These are phyloP conservation scores for Dioscorea cayenensis DNA, from an alignment of 116 monocot genomes.

Conservation along the genomic window DNA sequence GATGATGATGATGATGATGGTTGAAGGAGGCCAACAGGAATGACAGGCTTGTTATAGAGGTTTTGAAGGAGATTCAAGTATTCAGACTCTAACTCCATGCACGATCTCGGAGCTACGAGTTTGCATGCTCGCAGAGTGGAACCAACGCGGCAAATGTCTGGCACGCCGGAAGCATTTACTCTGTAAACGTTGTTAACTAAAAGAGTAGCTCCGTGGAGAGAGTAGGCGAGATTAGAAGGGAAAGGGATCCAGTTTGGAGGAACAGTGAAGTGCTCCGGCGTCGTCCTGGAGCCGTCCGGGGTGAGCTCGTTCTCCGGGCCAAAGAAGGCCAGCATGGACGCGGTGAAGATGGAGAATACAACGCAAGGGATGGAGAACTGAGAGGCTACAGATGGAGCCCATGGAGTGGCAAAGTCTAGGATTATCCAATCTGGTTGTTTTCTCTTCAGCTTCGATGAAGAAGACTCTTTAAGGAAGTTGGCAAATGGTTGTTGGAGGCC, in stretches of 20 bases:
- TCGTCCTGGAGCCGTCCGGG: not conserved
- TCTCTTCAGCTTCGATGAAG: too few relatives aligned
- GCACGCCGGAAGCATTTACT: conserved; percentile 10
- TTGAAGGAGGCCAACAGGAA: conserved; percentile 18
- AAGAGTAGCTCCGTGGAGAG: not conserved
- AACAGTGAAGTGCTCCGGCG: conserved; percentile 8
- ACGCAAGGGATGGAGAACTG: conserved; percentile 8
- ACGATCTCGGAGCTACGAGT: conserved; percentile 14
- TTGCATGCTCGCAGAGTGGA: conserved; percentile 5
- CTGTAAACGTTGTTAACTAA: not conserved
- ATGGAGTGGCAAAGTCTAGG: conserved; percentile 21
- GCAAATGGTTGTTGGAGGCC: conserved; percentile 11
- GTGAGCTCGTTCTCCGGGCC: conserved; percentile 8
- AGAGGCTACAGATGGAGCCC: conserved; percentile 12
- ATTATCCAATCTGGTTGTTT: conserved; percentile 33
- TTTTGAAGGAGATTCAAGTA: conserved; percentile 5
- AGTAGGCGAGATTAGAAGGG: conserved; percentile 18
- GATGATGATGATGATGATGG: conserved; percentile 1
- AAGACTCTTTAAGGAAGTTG: not conserved
- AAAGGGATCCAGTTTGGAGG: conserved; percentile 28
- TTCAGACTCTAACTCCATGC: conserved; percentile 21
- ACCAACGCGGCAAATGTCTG: conserved; percentile 2
- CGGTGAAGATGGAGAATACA: conserved; percentile 10
- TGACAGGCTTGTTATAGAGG: conserved; percentile 21
- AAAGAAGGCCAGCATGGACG: conserved; percentile 3